Evolutionary conservation across 1,284 basidiomycete genomes (phyloP), one percentile per base, ranked within the genome.

Genomic region (Athelia psychrophila): DNA sequence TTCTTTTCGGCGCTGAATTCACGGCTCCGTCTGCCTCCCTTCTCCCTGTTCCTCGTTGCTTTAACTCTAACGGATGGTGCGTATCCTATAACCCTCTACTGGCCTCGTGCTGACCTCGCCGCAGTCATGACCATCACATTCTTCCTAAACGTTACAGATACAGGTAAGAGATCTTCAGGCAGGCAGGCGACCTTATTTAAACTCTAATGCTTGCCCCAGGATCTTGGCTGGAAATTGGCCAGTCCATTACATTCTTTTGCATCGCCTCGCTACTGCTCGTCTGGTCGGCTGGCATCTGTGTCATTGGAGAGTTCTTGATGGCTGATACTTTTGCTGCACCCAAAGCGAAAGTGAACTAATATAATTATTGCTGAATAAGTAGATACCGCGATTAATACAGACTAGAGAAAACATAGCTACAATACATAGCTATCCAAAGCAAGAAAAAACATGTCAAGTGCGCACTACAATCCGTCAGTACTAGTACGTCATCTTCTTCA

Each of bases 171-270:
- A 13, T 45, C 24, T 42, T 45, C 25, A 40, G 49, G 40, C 40
- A 44, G 40, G 15, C 40, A 44, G 40, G 15, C 27, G 13, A 30
- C 27, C 27, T 30, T 30, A 30, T 30, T 46, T 24, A 18, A 30
- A 30, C 5, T 30, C 27, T 22, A 30, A 35, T 24, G 18, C 25
- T 51, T 47, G 10, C 58, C 22, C n/a, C 48, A 77, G 87, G 88
- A 0, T 92, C 88, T 5, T 95, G 93, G 93, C 71, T 95, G 50
- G 91, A 95, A 64, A 95, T 94, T 52, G 93, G 93, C 3, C 89
- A 92, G 66, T 88, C 87, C 0, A 94, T 95, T 62, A 91, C 82
- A 51, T 93, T 93, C 69, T 95, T 94, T 68, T 89, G 88, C 60
- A 91, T 94, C 59, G 83, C 89, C 1, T 93, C 91, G 2, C 68